A percentile compares a stretch with the other conserved stretches of the same genome.
Conservation (phyloP, 345 rosid genomes). For the Hypericum androsaemum region DNA sequence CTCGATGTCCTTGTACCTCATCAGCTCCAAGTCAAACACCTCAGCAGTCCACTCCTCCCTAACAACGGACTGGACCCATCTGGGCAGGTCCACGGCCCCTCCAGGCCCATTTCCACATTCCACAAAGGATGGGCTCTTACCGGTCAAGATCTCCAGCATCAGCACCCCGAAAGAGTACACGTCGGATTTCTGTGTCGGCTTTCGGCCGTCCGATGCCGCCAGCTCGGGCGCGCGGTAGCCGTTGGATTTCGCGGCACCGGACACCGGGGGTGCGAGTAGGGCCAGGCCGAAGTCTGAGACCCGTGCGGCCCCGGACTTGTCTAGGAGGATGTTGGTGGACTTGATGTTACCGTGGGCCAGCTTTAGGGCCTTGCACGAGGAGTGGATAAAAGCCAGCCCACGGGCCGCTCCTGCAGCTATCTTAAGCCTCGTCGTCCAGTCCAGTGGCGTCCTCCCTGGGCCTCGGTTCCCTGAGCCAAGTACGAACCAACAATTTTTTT, state of each 20-base stretch:
- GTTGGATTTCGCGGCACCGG: conserved; percentile 32
- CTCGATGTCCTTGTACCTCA: conserved; percentile 77
- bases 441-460: conserved; percentile 77
- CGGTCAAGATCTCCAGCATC: conserved; percentile 62
- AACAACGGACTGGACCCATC: conserved; percentile 77
- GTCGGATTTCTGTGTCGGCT: conserved; percentile 56
- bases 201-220: conserved; percentile 27
- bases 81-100: conserved; percentile 51
- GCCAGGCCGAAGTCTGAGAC: conserved; percentile 69
- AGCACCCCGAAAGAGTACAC: conserved; percentile 79
- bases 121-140: conserved; percentile 54
- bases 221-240: conserved; percentile 72
- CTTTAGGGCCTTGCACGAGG: conserved; percentile 59
- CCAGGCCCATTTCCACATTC: conserved; percentile 34
- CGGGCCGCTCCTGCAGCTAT: conserved; percentile 77
- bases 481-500: not conserved
- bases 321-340: conserved; percentile 73
- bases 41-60: conserved; percentile 88
- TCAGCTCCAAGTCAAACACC: conserved; percentile 72
- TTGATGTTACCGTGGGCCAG: conserved; percentile 80
- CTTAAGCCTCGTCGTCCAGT: conserved; percentile 79
- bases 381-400: conserved; percentile 64
- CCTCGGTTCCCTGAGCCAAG: conserved; percentile 65
- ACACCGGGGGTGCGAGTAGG: conserved; percentile 31
- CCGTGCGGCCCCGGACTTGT: conserved; percentile 49